Evolutionary conservation across 2,329 filamentous ascomycete genomes (phyloP).

Genomic region (Fusarium sambucinum): DNA sequence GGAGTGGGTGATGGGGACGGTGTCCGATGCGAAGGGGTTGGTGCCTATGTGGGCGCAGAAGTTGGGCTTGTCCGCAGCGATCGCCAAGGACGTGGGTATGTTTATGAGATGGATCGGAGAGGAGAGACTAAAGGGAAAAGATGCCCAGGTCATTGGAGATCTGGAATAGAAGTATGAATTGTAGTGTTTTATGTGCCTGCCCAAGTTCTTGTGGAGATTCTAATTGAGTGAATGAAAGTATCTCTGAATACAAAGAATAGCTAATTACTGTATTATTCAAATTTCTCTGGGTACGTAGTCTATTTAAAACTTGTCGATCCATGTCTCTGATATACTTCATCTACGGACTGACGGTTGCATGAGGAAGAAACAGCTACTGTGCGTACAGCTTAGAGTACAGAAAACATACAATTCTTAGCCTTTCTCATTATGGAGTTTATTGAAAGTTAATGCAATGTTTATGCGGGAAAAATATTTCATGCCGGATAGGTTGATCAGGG

Average conservation of each 20-base stretch:
- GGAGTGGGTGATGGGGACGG: conserved; percentile 84
- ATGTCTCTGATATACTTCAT: not conserved
- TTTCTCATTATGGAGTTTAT: not conserved
- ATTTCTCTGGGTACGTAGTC: not conserved
- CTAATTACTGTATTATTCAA: not conserved
- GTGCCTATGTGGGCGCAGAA: conserved; percentile 76
- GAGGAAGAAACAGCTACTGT: no score
- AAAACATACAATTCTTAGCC: no score
- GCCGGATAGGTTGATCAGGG: no score
- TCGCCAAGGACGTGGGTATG: conserved; percentile 78
- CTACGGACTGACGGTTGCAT: not conserved
- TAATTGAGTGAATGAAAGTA: not conserved
- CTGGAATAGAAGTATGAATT: conserved; percentile 4
- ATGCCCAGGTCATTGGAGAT: conserved; percentile 25
- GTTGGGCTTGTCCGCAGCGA: conserved; percentile 68
- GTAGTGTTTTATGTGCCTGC: not conserved
- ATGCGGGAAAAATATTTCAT: no score
- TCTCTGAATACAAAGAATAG: not conserved
- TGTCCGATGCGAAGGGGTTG: conserved; percentile 75
- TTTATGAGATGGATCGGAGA: conserved; percentile 72
- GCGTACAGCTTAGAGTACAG: no score
- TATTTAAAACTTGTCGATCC: not conserved
- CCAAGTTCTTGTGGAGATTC: not conserved
- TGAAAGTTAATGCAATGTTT: no score
- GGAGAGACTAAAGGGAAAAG: conserved; percentile 54